Base-by-base conservation (phyloP, 805 yeast species). In the Babjeviella inositovora region DNA sequence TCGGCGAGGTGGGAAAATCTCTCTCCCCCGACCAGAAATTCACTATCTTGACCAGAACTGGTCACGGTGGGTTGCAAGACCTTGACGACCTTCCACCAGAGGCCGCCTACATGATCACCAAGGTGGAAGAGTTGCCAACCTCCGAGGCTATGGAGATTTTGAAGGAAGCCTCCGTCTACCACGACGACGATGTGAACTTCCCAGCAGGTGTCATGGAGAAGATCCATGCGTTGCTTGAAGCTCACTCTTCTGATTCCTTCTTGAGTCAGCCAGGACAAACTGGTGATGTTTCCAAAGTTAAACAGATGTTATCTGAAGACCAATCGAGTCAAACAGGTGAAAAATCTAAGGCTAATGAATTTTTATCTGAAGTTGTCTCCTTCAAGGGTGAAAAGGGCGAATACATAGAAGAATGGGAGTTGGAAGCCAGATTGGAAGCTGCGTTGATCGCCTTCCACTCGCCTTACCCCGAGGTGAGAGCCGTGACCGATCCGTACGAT, bases 381-480 rank as follows among this genome's bases (percentile, higher is more conserved):
- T n/a, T n/a, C n/a, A n/a, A n/a, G n/a, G n/a, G n/a, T n/a, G n/a
- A n/a, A n/a, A n/a, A n/a, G n/a, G n/a, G n/a, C n/a, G n/a, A n/a
- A n/a, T n/a, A n/a, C n/a, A n/a, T n/a, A n/a, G n/a, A n/a, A n/a
- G 43, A 46, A 16, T 48, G 58, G 54, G 28, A 26, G 6, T 34
- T 48, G 8, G 46, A 47, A 20, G 38, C 38, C 10, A 42, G 41
- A 21, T 29, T 47, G 15, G 52, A 50, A 28, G 60, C 59, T 7
- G 50, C 50, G n/a, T 34, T 52, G 19, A 38, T 25, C 12, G 22
- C 27, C 23, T 25, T 25, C 25, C 57, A 54, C 24, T 62, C 72
- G 5, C 75, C 76, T 5, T 70, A 69, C 31, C 73, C 77, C 2
- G 80, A 72, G 34, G 72, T 72, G 8, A 45, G 80, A 18, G 70